Evolutionary conservation across 495 filamentous ascomycete genomes (phyloP).

Genomic region (Trichoderma asperelloides): DNA sequence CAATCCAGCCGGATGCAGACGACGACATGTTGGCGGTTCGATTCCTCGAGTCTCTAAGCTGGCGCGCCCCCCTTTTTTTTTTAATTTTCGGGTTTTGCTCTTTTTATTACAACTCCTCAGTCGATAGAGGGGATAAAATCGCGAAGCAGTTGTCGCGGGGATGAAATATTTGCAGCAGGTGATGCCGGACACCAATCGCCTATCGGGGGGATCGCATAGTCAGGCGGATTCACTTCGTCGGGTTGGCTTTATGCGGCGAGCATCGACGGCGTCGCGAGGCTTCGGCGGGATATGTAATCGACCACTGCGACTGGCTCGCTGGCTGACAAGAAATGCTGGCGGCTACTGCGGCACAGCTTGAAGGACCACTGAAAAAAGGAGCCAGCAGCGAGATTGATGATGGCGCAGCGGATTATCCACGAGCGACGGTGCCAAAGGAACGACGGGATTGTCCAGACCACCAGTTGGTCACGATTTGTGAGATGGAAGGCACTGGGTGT

Average conservation of each 20-base stretch:
- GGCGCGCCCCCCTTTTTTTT: slow-evolving; percentile 1
- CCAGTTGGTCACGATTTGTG: background rate
- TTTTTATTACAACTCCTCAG: background rate
- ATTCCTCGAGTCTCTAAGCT: background rate
- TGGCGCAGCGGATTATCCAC: background rate
- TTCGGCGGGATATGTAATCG: slow-evolving; percentile 4
- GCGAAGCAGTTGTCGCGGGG: background rate
- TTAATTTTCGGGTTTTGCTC: background rate
- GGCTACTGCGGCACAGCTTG: background rate
- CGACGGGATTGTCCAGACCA: background rate
- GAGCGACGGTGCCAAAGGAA: background rate
- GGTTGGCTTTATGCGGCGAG: slow-evolving; percentile 2
- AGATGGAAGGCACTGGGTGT: background rate
- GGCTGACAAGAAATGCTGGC: background rate
- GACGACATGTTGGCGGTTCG: slow-evolving; percentile 33
- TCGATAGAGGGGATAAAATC: background rate
- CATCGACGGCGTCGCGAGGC: slow-evolving; percentile 4
- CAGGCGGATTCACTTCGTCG: background rate
- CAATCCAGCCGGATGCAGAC: slow-evolving; percentile 48
- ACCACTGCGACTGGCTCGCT: background rate
- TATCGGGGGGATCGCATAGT: slow-evolving; percentile 9
- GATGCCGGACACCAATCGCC: background rate
- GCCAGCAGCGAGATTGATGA: background rate
- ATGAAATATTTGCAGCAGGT: background rate
- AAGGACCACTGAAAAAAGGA: background rate